Evolutionary conservation across 371 early-diverging fungal genomes (phyloP).

Genomic region (Mucor indicus): DNA sequence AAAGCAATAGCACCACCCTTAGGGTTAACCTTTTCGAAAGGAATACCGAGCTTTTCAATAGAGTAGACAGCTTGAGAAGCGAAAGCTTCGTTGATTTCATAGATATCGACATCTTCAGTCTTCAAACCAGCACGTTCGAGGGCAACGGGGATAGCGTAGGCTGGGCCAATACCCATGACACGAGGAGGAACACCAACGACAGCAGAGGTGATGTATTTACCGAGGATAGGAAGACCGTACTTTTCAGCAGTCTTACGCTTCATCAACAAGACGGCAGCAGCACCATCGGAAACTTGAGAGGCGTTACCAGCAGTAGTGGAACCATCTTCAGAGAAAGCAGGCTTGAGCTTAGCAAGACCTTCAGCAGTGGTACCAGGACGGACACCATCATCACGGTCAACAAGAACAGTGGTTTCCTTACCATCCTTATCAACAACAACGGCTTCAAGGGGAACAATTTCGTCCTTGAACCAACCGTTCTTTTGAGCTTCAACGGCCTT

Average conservation of each 20-base stretch:
- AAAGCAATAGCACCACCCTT: slow-evolving; percentile 95
- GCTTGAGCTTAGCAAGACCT: slow-evolving; percentile 79
- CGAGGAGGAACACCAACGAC: slow-evolving; percentile 88
- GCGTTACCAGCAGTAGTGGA: slow-evolving; percentile 97
- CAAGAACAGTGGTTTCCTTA: slow-evolving; percentile 56
- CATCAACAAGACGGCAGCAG: slow-evolving; percentile 95
- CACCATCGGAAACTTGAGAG: slow-evolving; percentile 98
- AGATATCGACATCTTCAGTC: slow-evolving; percentile 73
- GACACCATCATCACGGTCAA: slow-evolving; percentile 92
- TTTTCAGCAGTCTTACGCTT: slow-evolving; percentile 90
- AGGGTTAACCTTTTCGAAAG: slow-evolving; percentile 91
- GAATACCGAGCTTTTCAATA: slow-evolving; percentile 82
- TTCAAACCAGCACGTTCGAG: slow-evolving; percentile 80
- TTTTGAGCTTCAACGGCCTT: slow-evolving; percentile 87
- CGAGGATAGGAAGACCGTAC: slow-evolving; percentile 83
- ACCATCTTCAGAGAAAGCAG: slow-evolving; percentile 80
- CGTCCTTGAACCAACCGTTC: slow-evolving; percentile 86
- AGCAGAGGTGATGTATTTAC: slow-evolving; percentile 86
- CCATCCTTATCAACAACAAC: slow-evolving; percentile 72
- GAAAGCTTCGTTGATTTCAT: slow-evolving; percentile 97
- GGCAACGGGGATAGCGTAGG: slow-evolving; percentile 92
- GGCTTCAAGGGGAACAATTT: slow-evolving; percentile 89
- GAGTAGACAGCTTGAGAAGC: slow-evolving; percentile 96
- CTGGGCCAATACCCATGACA: slow-evolving; percentile 96
- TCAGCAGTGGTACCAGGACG: slow-evolving; percentile 81